Base-by-base conservation (phyloP, 2,329 filamentous ascomycete genomes). In the Talaromyces sp. region DNA sequence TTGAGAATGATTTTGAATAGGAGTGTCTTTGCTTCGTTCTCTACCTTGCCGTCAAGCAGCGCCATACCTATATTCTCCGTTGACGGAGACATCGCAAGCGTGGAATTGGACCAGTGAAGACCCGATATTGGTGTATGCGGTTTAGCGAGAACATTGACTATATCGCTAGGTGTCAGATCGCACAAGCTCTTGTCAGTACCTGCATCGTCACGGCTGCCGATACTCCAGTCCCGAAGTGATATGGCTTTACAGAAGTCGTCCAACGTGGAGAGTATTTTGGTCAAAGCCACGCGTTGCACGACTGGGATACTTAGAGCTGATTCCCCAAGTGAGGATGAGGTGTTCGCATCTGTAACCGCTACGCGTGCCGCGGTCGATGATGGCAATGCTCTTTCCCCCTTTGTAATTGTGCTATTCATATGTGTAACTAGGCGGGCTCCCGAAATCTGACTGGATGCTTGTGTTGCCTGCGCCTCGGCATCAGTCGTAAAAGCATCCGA, bases 141-240 rank as follows among this genome's bases (percentile, higher is more conserved):
- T 9, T 21, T 23, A 14, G 28, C 52, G 14, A 63, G 37, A 9
- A 55, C 25, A 59, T 50, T 55, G 9, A 55, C 2, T n/a, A 63
- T 63, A 18, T 63, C 61, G n/a, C 35, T 60, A 6, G 61, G 31
- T 1, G 46, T 31, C n/a, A 63, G 9, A 12, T 39, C 52, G 33
- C 50, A 57, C 2, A 21, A 2, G 9, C 6, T 12, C 8, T 57
- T 40, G 40, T 56, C 56, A 12, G 12, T 12, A 1, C 25, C 7
- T 40, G 31, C 23, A 52, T 58, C 5, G 33, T 3, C 23, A 16
- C 46, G n/a, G 21, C 48, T 60, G 7, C 48, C 18, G 6, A 21
- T 16, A 21, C 37, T 42, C 59, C 48, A 55, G 5, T 46, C 50
- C 33, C 23, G n/a, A 9, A 35, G 59, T 8, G 35, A 60, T 25